Conservation (phyloP, 2,329 filamentous ascomycete species). For the Alternaria sp. region DNA sequence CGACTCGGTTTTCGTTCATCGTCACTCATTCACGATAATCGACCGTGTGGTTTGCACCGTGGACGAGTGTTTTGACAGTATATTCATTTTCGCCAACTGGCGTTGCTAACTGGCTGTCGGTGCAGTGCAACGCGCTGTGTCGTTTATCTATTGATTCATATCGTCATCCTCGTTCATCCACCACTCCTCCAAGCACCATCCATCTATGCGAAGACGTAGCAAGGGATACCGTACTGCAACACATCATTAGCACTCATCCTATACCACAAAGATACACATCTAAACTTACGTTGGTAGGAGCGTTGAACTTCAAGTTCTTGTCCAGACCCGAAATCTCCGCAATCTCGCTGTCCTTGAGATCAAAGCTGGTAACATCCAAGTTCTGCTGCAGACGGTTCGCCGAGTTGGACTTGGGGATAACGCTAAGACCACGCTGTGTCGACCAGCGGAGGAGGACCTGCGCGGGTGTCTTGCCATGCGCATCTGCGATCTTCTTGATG, state of each 20-base stretch:
- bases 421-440: slow-evolving; percentile 67
- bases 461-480: slow-evolving; percentile 70
- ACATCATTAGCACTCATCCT: background rate
- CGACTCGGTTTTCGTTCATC: background rate
- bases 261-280: background rate
- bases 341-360: slow-evolving; percentile 39
- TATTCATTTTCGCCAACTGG: background rate
- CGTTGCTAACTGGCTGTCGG: background rate
- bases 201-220: slow-evolving; percentile 46
- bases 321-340: slow-evolving; percentile 39
- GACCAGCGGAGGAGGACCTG: slow-evolving; percentile 88
- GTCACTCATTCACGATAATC: background rate
- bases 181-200: background rate
- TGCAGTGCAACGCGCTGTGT: background rate
- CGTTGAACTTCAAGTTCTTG: slow-evolving; percentile 43
- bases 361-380: slow-evolving; percentile 41
- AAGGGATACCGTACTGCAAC: slow-evolving; percentile 43
- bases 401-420: slow-evolving; percentile 48
- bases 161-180: background rate
- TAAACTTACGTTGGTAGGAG: slow-evolving; percentile 43
- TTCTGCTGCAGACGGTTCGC: slow-evolving; percentile 41
- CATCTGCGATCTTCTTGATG: slow-evolving; percentile 72
- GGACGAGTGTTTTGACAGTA: background rate
- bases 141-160: background rate
- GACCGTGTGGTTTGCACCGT: background rate